phyloP scores from a whole-genome alignment of 163 green algal species.

The Scenedesmus sp. region DNA sequence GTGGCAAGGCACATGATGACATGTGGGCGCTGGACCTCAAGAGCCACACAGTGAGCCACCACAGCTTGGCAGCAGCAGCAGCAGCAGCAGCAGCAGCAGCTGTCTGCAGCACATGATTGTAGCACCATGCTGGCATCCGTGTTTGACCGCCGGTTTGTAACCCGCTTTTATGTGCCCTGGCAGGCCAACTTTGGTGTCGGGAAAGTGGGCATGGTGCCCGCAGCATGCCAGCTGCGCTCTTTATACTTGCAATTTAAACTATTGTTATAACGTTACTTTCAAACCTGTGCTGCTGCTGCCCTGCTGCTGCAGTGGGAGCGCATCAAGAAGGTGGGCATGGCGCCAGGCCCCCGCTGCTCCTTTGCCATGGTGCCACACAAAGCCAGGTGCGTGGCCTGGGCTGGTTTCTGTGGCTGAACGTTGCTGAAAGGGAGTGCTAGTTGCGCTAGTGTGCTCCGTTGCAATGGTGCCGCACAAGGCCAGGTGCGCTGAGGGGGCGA shows the following conservation, averaged over 20 bases:
- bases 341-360: slow-evolving; percentile 80
- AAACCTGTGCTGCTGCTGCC: background rate
- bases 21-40: slow-evolving; percentile 90
- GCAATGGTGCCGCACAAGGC: too few species aligned
- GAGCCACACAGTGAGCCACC: slow-evolving; percentile 46
- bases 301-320: slow-evolving; percentile 86
- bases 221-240: too few species aligned
- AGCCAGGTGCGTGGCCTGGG: background rate
- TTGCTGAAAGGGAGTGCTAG: too few species aligned
- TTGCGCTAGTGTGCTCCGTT: background rate
- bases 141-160: too few species aligned
- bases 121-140: too few species aligned
- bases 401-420: too few species aligned
- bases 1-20: slow-evolving; percentile 82
- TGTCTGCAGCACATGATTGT: too few species aligned
- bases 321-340: slow-evolving; percentile 90
- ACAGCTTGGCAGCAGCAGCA: background rate
- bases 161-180: too few species aligned
- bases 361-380: slow-evolving; percentile 89
- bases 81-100: too few species aligned
- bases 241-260: too few species aligned
- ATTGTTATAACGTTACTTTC: background rate
- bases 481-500: too few species aligned
- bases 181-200: slow-evolving; percentile 38
- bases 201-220: slow-evolving; percentile 78